Percentiles rank a stretch among this genome's conserved stretches.
These are phyloP conservation scores for Powellomyces hirtus DNA, from an alignment of 192 early-diverging fungal genomes.

Conservation along the genomic window DNA sequence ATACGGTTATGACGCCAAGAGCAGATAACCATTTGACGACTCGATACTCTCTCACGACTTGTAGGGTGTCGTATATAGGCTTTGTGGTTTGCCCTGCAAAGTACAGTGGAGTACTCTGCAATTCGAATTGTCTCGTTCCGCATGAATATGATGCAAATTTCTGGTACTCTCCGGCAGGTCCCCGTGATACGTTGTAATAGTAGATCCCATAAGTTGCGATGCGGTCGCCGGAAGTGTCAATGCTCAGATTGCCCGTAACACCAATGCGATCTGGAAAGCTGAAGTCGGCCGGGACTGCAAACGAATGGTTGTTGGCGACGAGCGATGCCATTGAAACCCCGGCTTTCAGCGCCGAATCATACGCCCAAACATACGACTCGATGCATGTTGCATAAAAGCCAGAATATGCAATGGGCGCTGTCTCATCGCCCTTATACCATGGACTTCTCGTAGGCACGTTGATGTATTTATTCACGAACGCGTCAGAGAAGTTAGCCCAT, in stretches of 20 bases:
- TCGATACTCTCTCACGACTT: neutral
- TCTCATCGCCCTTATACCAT: neutral
- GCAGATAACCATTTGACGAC: neutral
- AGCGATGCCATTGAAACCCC: neutral
- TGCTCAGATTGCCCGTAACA: neutral
- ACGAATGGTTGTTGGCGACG: neutral
- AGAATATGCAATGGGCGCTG: neutral
- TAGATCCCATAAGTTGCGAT: neutral
- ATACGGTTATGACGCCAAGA: neutral
- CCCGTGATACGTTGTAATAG: neutral
- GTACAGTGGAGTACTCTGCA: neutral
- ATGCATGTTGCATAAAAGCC: neutral
- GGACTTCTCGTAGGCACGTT: neutral
- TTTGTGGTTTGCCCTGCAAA: neutral
- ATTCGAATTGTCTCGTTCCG: neutral
- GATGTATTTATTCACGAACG: neutral
- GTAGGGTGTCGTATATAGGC: neutral
- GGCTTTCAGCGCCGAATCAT: neutral
- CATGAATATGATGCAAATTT: neutral
- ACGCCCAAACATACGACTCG: neutral
- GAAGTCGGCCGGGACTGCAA: neutral
- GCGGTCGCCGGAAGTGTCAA: conserved; percentile 1
- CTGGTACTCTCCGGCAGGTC: neutral
- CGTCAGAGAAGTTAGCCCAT: neutral
- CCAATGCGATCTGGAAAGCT: neutral